Base-by-base conservation (phyloP, 306 rosid species). In the barrel medic (Medicago truncatula) region DNA sequence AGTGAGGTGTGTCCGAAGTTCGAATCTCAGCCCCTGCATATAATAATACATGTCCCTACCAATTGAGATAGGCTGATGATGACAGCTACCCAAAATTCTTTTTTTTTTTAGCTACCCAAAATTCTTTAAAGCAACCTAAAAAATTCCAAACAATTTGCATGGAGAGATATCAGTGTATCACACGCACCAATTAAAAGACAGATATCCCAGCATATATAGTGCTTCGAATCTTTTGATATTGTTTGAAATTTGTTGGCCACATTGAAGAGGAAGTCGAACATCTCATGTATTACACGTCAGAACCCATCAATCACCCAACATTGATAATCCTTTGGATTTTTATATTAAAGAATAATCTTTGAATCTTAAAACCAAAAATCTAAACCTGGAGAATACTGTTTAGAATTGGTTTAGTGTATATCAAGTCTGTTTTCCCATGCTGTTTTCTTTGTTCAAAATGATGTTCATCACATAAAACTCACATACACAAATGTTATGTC, bases 191-290 rank as follows among this genome's bases (percentile, higher is more conserved):
- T 49, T 10, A 76, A 54, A 65, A 0, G 18, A 67, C 74, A 50
- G 46, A 50, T 28, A 28, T 71, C 15, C 59, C 43, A 62, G 4
- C 28, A 43, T 59, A 17, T 28, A 34, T 34, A 34, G 28, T 65
- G 49, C 34, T 25, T 66, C 1, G 57, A 58, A 74, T 59, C 71
- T 66, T 70, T 70, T 58, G 78, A 58, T 71, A 36, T 49, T 40
- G 25, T 54, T 67, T 67, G 67, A 76, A 65, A 62, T 52, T 69
- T 80, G 81, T 71, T 79, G 68, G 82, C 79, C 79, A 80, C 60
- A 50, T 59, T 67, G 77, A 72, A 70, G 44, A 23, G 8, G 41
- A 52, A 41, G 18, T 43, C 13, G 25, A 28, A 70, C 78, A 63
- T 54, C 28, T 76, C 69, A 75, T 46, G 44, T 57, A 43, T 71